Evolutionary conservation across 164 flowering plant genomes (phyloP).

Genomic region (Malania oleifera): DNA sequence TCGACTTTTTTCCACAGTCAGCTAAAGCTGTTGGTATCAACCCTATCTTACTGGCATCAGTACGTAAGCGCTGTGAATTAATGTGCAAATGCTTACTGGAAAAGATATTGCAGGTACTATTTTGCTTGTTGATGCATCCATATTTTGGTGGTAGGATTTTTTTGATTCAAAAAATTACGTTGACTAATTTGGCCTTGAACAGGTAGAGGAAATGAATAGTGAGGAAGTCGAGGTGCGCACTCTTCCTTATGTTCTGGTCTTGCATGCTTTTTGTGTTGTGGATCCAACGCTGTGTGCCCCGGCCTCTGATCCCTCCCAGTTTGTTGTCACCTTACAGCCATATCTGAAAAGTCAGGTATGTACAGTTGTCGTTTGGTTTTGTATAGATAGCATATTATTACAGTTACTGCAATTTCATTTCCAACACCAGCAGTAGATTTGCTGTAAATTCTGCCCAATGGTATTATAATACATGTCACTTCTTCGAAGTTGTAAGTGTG

Average conservation of each 20-base stretch:
- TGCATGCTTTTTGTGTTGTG: slow-evolving; percentile 93
- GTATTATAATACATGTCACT: too few relatives aligned
- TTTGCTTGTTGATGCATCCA: background rate
- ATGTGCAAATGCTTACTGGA: slow-evolving; percentile 97
- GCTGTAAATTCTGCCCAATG: too few relatives aligned
- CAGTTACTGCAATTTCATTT: background rate
- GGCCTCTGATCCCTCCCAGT: slow-evolving; percentile 87
- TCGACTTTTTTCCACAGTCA: slow-evolving; percentile 92
- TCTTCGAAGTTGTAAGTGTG: too few relatives aligned
- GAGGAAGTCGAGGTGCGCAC: slow-evolving; percentile 62
- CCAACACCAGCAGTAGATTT: background rate
- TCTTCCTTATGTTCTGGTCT: slow-evolving; percentile 78
- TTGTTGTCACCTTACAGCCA: slow-evolving; percentile 91
- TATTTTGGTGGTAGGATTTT: slow-evolving; percentile 1
- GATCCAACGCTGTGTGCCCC: slow-evolving; percentile 95
- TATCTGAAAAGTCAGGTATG: slow-evolving; percentile 91
- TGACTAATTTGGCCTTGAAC: slow-evolving; percentile 10
- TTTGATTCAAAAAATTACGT: background rate
- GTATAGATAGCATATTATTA: background rate
- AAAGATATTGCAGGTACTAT: slow-evolving; percentile 80
- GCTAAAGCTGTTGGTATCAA: slow-evolving; percentile 88
- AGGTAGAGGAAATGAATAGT: slow-evolving; percentile 72
- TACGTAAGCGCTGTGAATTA: slow-evolving; percentile 85
- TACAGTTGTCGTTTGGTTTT: background rate
- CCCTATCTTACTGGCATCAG: slow-evolving; percentile 67